A percentile compares a stretch with the other conserved stretches of the same genome.
Evolutionary conservation across 1,284 basidiomycete species (phyloP).

Genomic region (Austroboletus novae-zelandiae): DNA sequence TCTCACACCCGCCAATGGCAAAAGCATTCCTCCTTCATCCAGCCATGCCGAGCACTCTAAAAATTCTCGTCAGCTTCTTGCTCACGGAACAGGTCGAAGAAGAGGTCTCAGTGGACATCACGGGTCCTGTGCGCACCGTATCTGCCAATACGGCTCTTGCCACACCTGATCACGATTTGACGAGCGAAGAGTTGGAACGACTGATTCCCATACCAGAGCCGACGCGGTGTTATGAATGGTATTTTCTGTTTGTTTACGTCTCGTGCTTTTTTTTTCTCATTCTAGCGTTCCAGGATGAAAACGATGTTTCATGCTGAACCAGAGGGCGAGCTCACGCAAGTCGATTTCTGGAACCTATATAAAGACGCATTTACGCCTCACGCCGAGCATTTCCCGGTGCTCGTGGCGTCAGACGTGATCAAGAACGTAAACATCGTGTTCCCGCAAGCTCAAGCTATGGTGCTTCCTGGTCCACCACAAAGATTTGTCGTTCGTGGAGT

Average conservation of each 20-base stretch:
- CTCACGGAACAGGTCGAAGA: constrained; percentile 69
- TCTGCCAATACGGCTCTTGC: constrained; percentile 44
- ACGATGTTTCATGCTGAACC: constrained; percentile 68
- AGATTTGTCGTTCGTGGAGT: constrained; percentile 83
- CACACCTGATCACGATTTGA: constrained; percentile 58
- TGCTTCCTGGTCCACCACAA: constrained; percentile 64
- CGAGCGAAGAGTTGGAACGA: constrained; percentile 61
- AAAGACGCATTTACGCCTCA: constrained; percentile 65
- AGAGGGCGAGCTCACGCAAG: constrained; percentile 80
- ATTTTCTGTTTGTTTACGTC: constrained; percentile 17
- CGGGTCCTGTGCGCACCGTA: constrained; percentile 53
- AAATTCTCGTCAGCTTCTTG: constrained; percentile 63
- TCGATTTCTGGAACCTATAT: constrained; percentile 88
- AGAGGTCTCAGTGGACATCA: constrained; percentile 57
- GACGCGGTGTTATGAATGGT: constrained; percentile 78
- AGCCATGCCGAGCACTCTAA: constrained; percentile 65
- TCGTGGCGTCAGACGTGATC: constrained; percentile 84
- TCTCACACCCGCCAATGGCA: constrained; percentile 73
- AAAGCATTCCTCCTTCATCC: constrained; percentile 70
- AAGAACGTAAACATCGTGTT: constrained; percentile 81
- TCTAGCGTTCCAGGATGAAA: constrained; percentile 64
- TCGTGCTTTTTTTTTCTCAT: constrained; percentile 5
- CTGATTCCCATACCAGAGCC: constrained; percentile 64
- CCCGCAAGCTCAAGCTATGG: constrained; percentile 79
- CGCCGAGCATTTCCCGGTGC: constrained; percentile 53